These are phyloP conservation scores for Calonectria honghensis DNA, from an alignment of 2,329 filamentous ascomycete genomes.

Conservation along the genomic window DNA sequence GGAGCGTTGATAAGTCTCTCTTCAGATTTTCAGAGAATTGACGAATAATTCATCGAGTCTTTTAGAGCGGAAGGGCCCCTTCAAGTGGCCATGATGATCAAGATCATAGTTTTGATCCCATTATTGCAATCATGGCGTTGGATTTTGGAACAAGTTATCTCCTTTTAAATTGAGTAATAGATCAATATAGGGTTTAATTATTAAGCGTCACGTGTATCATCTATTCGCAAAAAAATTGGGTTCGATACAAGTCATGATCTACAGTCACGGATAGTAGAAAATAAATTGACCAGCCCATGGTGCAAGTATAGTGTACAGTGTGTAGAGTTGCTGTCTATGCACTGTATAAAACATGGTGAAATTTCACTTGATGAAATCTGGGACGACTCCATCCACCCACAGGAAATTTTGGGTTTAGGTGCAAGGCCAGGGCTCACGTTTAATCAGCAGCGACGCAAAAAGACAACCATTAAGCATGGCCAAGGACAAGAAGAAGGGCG, in stretches of 20 bases:
- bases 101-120: neutral
- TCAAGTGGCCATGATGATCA: neutral
- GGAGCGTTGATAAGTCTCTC: too few relatives aligned
- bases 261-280: neutral
- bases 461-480: conserved; percentile 61
- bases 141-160: neutral
- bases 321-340: fast-evolving
- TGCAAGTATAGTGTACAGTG: conserved; percentile 41
- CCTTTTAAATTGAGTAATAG: neutral
- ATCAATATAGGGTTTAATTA: neutral
- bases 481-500: conserved; percentile 72
- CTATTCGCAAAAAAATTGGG: neutral
- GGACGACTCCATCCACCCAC: conserved; percentile 52
- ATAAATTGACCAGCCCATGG: neutral
- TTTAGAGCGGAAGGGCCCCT: neutral
- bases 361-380: conserved; percentile 56
- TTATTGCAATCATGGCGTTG: neutral
- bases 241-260: too few relatives aligned
- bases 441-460: conserved; percentile 31
- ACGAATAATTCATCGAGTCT: neutral
- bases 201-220: neutral
- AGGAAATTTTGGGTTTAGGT: conserved; percentile 45
- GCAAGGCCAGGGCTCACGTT: conserved; percentile 38
- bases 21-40: neutral
- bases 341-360: conserved; percentile 50